Conservation (phyloP, 2,329 filamentous ascomycete species). For the Epichloe elymi region DNA sequence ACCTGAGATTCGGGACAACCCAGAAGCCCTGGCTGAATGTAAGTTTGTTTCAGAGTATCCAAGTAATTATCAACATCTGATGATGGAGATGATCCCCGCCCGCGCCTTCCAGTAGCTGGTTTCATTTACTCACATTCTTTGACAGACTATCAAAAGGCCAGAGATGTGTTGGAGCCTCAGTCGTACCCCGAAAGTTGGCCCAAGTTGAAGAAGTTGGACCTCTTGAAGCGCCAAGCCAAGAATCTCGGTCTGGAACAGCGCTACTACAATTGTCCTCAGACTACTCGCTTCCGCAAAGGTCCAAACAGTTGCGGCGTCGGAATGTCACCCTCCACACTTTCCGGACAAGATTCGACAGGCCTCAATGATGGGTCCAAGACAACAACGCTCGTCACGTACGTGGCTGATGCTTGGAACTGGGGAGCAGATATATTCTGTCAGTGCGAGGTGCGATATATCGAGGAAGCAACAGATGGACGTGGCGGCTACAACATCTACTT, state of each 20-base stretch:
- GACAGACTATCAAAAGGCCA: conserved; percentile 45
- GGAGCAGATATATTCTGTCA: conserved; percentile 59
- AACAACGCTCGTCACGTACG: conserved; percentile 51
- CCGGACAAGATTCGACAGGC: conserved; percentile 50
- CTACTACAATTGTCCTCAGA: conserved; percentile 45
- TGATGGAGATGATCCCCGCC: too few species aligned
- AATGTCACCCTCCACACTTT: conserved; percentile 46
- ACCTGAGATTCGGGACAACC: conserved; percentile 33
- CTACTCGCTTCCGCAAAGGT: conserved; percentile 48
- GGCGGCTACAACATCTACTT: conserved; percentile 52
- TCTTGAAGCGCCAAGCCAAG: conserved; percentile 44
- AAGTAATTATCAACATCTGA: too few species aligned
- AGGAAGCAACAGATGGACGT: conserved; percentile 30
- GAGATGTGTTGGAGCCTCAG: conserved; percentile 42
- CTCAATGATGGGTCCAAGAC: conserved; percentile 57
- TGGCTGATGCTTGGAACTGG: conserved; percentile 60
- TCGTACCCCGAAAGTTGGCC: conserved; percentile 46
- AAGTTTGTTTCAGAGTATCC: conserved; percentile 13
- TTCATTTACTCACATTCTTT: not conserved
- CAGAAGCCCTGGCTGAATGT: conserved; percentile 34
- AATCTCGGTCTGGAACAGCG: conserved; percentile 35
- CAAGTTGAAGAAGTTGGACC: conserved; percentile 40
- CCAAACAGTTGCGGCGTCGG: conserved; percentile 51
- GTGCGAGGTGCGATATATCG: conserved; percentile 51
- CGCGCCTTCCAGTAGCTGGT: too few species aligned